Conservation (phyloP, 345 rosid genomes). For the Salix brachista region DNA sequence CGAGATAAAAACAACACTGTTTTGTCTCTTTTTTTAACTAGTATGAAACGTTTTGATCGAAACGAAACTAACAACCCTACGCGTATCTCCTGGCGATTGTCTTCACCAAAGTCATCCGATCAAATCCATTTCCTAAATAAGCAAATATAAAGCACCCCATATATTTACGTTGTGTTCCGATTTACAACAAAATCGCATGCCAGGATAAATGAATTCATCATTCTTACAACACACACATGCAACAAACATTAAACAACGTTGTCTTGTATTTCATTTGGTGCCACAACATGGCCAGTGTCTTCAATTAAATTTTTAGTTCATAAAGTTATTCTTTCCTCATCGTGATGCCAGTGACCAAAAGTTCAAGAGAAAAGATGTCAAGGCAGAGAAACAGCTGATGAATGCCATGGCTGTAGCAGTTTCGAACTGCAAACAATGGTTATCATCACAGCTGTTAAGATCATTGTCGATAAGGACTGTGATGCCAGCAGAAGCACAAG, state of each 20-base stretch:
- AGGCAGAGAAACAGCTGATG: slow-evolving; percentile 57
- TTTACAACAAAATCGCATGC: slow-evolving; percentile 22
- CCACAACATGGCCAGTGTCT: not conserved
- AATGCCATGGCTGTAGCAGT: slow-evolving; percentile 75
- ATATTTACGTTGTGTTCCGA: not conserved
- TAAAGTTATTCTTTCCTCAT: slow-evolving; percentile 16
- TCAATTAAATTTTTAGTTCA: not conserved
- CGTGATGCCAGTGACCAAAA: slow-evolving; percentile 70
- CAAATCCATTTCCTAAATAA: slow-evolving; percentile 2
- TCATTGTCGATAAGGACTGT: slow-evolving; percentile 80
- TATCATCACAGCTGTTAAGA: slow-evolving; percentile 42
- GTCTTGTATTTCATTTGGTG: not conserved
- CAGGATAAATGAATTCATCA: not conserved
- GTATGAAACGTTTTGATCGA: fast-evolving
- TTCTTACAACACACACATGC: not conserved
- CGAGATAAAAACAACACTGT: no score
- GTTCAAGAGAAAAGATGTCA: slow-evolving; percentile 65
- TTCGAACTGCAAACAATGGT: slow-evolving; percentile 67
- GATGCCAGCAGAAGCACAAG: slow-evolving; percentile 78
- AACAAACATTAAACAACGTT: not conserved
- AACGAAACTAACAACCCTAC: no score
- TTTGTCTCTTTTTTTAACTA: no score
- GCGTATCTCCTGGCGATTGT: not conserved
- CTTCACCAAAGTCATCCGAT: not conserved
- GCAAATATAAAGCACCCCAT: not conserved